A percentile compares a stretch with the other conserved stretches of the same genome.
phyloP scores from a whole-genome alignment of 2,329 filamentous ascomycete species.

The Arthrobotrys megalospora region DNA sequence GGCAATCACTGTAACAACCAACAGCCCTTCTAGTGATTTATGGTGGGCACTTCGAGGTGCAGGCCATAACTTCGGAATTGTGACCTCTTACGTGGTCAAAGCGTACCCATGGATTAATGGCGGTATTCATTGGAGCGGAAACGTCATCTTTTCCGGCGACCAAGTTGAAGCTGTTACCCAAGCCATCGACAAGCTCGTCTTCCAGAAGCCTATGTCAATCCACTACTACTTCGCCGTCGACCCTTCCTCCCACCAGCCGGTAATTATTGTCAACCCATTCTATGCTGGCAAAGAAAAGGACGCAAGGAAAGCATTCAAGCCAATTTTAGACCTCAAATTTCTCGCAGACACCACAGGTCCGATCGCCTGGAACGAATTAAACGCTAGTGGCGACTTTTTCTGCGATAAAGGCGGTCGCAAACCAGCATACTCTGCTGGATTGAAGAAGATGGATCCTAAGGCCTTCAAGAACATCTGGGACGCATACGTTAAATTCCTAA shows the following conservation, averaged over 20 bases:
- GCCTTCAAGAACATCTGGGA: constrained; percentile 54
- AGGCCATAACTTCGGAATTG: constrained; percentile 69
- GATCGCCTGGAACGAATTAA: constrained; percentile 64
- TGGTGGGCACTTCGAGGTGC: constrained; percentile 69
- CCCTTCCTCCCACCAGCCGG: constrained; percentile 61
- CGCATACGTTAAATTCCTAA: constrained; percentile 53
- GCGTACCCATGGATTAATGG: constrained; percentile 65
- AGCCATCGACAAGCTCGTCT: constrained; percentile 63
- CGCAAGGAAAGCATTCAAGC: constrained; percentile 62
- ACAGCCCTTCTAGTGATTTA: constrained; percentile 65
- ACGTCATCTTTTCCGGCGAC: constrained; percentile 65
- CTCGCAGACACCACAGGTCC: constrained; percentile 61
- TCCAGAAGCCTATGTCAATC: constrained; percentile 62
- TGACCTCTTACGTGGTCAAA: constrained; percentile 68
- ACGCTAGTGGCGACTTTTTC: constrained; percentile 62
- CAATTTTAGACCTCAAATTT: constrained; percentile 63
- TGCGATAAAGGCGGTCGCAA: constrained; percentile 64
- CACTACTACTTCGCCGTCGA: constrained; percentile 64
- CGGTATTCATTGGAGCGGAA: constrained; percentile 63
- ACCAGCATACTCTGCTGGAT: constrained; percentile 63
- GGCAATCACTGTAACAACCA: constrained; percentile 65
- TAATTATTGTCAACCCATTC: constrained; percentile 62
- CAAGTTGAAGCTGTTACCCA: constrained; percentile 64
- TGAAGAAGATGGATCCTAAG: constrained; percentile 60
- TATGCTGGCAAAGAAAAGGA: constrained; percentile 60